Base-by-base conservation (phyloP, 768 basidiomycete species). In the Amanita exitialis region DNA sequence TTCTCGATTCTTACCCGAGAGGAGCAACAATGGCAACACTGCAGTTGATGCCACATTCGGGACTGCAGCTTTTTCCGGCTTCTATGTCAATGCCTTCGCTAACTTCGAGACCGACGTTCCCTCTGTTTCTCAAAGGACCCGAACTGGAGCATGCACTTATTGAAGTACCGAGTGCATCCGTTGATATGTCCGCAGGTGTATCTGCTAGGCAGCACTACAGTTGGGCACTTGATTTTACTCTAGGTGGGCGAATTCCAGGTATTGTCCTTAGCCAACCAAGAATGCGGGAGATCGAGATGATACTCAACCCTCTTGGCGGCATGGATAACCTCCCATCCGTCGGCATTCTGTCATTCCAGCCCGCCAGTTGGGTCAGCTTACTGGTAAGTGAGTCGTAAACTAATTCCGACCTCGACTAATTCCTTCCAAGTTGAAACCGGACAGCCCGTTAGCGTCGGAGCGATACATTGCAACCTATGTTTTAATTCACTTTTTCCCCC, bases 191-290 rank as follows among this genome's bases (percentile, higher is more conserved):
- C 16, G 47, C 47, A 9, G 54, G 54, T 47, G 21, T 55, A 16
- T 35, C 60, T 42, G 32, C 50, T 20, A 54, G 53, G 16, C 63
- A 57, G 6, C 66, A 70, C 20, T 67, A 73, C 55, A 66, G 72
- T 1, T 90, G 88, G 85, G 68, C 81, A 10, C 74, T 90, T 20
- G 85, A 88, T 60, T 89, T 90, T 58, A 86, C 85, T 1, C 66
- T 71, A 43, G 71, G 72, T 18, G 76, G 76, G 0, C 66, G 73
- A 43, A 62, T 59, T 38, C 65, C 66, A 2, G 87, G 88, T 18
- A 61, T 90, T 39, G 78, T 89, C 12, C 76, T 89, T 71, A 82
- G 78, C 55, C 86, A 89, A 63, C 75, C 76, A 16, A 75, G 83
- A 43, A 78, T 90, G 77, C 75, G 77, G 51, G 85, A 83, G 37